Base-by-base conservation (phyloP, 305 asterid genomes). In the Euphrasia arctica region DNA sequence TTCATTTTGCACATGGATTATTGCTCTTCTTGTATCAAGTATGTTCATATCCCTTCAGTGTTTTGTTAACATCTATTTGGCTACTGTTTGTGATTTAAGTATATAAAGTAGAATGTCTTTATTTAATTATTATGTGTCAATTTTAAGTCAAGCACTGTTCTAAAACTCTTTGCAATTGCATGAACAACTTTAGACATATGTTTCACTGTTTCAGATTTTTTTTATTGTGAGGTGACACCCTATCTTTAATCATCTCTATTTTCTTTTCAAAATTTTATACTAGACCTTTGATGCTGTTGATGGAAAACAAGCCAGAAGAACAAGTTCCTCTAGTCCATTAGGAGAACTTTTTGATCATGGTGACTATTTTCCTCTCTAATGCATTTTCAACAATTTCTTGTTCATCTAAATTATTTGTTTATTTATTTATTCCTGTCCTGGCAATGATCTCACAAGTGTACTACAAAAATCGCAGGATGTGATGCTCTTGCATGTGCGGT, bases 401-500 rank as follows among this genome's bases (percentile, higher is more conserved):
- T 55, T 63, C 47, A 9, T 63, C 29, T 45, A 9, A 43, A 29
- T 7, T 56, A 32, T 29, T 64, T 13, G 67, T 54, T 64, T 27
- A 54, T 67, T 58, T 60, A 6, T 54, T 6, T 29, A 25, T 34
- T 63, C 65, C 59, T 62, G 70, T 64, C 67, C 60, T 63, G 70
- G 69, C 57, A 58, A 32, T 47, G 62, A 41, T 73, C 63, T 70
- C 59, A 45, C 58, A 58, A 60, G 51, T 75, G 54, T 64, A 68
- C 62, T 29, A 14, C 55, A 47, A 49, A 73, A 66, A 67, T 63
- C 65, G 80, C 90, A 91, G 98, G 98, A 67, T 91, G 98, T 77
- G 98, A 91, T 78, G 98, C 98, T 65, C 96, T 91, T 75, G 98
- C 92, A 39, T 91, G 98, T 72, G 90, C 98, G 78, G 98, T 91